Evolutionary conservation across 2,329 filamentous ascomycete species (phyloP).

Genomic region (Venturia carpophila): DNA sequence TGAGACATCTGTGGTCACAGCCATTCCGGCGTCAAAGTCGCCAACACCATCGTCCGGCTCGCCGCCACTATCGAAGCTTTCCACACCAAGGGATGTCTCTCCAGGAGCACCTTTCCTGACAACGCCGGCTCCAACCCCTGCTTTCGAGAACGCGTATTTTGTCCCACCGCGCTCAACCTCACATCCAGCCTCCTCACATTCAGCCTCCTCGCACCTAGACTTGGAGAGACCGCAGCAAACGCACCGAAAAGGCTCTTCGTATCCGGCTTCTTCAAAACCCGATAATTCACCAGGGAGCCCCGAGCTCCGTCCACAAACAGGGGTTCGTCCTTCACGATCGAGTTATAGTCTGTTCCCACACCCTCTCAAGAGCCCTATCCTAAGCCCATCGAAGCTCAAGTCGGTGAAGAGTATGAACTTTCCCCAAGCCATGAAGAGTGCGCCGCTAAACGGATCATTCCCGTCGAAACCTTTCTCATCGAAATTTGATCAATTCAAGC

Average conservation of each 20-base stretch:
- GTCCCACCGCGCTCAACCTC: background rate
- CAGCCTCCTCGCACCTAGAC: background rate
- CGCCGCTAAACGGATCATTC: background rate
- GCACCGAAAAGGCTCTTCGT: conserved; percentile 4
- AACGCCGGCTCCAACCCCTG: background rate
- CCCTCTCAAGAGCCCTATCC: background rate
- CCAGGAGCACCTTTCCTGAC: background rate
- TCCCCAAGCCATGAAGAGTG: background rate
- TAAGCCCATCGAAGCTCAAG: background rate
- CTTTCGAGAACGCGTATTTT: background rate
- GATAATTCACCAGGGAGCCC: background rate
- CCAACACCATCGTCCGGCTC: background rate
- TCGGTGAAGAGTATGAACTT: background rate
- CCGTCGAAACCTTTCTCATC: background rate
- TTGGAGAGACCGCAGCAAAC: background rate
- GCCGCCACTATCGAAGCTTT: background rate
- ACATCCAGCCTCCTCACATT: background rate
- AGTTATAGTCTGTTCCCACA: conserved; percentile 12
- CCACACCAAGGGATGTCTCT: background rate
- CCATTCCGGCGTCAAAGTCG: background rate
- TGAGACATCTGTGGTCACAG: conserved; percentile 3
- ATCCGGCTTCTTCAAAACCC: background rate
- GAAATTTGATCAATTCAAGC: background rate
- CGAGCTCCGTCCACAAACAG: background rate
- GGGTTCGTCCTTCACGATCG: conserved; percentile 2